A percentile compares a stretch with the other conserved stretches of the same genome.
These are phyloP conservation scores for Heliamphora pulchella DNA, from an alignment of 179 eudicot genomes.

Conservation along the genomic window DNA sequence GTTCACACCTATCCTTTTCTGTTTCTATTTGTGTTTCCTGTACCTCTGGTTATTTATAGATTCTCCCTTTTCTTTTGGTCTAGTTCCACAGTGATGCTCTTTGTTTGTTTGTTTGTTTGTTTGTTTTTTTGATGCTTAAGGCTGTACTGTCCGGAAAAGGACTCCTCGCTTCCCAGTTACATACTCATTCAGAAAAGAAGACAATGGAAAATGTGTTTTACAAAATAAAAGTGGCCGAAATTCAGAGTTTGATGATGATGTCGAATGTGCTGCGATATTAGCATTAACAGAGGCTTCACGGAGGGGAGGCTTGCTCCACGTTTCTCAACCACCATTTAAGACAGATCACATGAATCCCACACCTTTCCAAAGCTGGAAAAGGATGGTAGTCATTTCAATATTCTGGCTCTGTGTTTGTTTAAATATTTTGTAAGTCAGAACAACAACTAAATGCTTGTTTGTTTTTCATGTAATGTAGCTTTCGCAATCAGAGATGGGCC, in stretches of 20 bases:
- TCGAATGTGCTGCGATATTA: constrained; percentile 64
- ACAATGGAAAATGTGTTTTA: constrained; percentile 40
- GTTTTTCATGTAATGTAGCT: constrained; percentile 24
- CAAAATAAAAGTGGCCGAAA: constrained; percentile 50
- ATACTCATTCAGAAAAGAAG: constrained; percentile 42
- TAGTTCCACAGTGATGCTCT: too few relatives aligned
- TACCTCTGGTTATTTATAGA: too few relatives aligned
- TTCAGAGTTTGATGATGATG: constrained; percentile 51
- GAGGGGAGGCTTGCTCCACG: constrained; percentile 79
- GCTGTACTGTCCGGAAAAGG: constrained; percentile 82
- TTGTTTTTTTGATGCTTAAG: background rate
- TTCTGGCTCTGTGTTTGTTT: background rate
- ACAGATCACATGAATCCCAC: constrained; percentile 29
- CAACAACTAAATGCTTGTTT: background rate
- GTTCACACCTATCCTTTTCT: too few relatives aligned
- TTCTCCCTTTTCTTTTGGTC: too few relatives aligned
- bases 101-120: too few relatives aligned
- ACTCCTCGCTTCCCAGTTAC: constrained; percentile 78
- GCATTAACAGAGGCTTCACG: constrained; percentile 88
- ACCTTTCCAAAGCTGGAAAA: constrained; percentile 31
- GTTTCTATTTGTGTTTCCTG: too few relatives aligned
- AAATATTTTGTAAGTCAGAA: background rate
- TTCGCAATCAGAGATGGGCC: constrained; percentile 48
- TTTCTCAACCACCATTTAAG: constrained; percentile 53
- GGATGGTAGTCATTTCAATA: constrained; percentile 37